Evolutionary conservation across 2,329 filamentous ascomycete species (phyloP).

Genomic region (Phaeosphaeria sp.): DNA sequence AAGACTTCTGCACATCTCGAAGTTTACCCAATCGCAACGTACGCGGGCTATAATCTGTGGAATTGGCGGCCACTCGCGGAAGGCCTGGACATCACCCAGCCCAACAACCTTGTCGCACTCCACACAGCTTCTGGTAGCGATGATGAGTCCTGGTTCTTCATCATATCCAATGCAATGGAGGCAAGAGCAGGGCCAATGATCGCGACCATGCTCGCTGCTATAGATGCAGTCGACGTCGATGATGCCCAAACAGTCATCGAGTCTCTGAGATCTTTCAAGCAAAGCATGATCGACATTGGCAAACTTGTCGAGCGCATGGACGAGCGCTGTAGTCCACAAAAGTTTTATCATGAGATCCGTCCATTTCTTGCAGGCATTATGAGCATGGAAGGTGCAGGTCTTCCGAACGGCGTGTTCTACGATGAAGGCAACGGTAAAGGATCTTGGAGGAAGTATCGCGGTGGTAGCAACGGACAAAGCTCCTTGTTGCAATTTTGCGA

Average conservation of each 20-base stretch:
- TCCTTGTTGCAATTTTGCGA: conserved; percentile 63
- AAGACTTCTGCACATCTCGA: conserved; percentile 38
- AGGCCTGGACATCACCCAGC: conserved; percentile 29
- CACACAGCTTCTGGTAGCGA: conserved; percentile 42
- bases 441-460: conserved; percentile 58
- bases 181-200: conserved; percentile 57
- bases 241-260: conserved; percentile 48
- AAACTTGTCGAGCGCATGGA: conserved; percentile 58
- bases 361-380: conserved; percentile 61
- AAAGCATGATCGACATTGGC: conserved; percentile 50
- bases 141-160: conserved; percentile 54
- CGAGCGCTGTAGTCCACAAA: conserved; percentile 55
- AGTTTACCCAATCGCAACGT: conserved; percentile 42
- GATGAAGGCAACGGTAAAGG: conserved; percentile 57
- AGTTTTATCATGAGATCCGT: conserved; percentile 61
- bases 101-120: conserved; percentile 37
- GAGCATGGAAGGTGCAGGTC: conserved; percentile 59
- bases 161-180: conserved; percentile 61
- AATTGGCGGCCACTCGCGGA: conserved; percentile 37
- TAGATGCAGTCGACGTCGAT: conserved; percentile 52
- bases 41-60: conserved; percentile 44
- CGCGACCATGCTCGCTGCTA: conserved; percentile 54
- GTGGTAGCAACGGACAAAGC: conserved; percentile 63
- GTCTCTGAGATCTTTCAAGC: conserved; percentile 49
- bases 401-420: conserved; percentile 61